Evolutionary conservation across 2,329 filamentous ascomycete genomes (phyloP).

Genomic region (Whalleya microplaca): DNA sequence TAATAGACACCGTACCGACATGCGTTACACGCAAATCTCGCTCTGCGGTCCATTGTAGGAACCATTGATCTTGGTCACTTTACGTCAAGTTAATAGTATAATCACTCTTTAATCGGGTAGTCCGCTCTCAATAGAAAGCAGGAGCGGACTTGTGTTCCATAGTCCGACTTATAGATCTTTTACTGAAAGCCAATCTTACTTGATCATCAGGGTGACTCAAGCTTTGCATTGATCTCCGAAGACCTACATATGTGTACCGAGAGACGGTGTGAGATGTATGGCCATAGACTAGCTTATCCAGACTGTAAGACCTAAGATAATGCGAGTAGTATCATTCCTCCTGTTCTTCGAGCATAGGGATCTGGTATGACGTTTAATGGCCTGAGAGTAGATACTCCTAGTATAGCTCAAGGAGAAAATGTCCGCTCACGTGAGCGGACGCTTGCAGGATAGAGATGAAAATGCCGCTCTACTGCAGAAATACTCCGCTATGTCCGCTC

Average conservation of each 20-base stretch:
- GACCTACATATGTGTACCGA: too few species aligned
- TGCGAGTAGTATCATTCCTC: neutral
- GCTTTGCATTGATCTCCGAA: too few species aligned
- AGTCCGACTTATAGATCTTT: neutral
- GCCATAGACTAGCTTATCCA: too few species aligned
- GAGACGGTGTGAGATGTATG: too few species aligned
- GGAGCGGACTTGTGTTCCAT: conserved; percentile 2
- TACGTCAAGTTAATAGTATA: neutral
- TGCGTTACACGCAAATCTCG: conserved; percentile 20
- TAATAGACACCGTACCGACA: conserved; percentile 12
- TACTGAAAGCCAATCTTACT: neutral
- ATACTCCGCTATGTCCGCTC: conserved; percentile 22
- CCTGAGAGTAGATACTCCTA: neutral
- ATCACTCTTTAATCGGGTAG: neutral
- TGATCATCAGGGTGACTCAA: neutral
- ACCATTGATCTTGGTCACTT: neutral
- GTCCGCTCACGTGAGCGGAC: conserved; percentile 22
- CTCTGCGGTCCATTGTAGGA: conserved; percentile 17
- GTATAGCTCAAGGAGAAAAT: neutral
- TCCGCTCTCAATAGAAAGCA: neutral
- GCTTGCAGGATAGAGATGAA: neutral
- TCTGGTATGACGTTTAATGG: neutral
- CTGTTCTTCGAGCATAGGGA: neutral
- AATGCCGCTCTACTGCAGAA: conserved; percentile 4
- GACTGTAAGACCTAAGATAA: too few species aligned